These are phyloP conservation scores for Leccinum huronense DNA, from an alignment of 1,284 basidiomycete species.

Conservation along the genomic window DNA sequence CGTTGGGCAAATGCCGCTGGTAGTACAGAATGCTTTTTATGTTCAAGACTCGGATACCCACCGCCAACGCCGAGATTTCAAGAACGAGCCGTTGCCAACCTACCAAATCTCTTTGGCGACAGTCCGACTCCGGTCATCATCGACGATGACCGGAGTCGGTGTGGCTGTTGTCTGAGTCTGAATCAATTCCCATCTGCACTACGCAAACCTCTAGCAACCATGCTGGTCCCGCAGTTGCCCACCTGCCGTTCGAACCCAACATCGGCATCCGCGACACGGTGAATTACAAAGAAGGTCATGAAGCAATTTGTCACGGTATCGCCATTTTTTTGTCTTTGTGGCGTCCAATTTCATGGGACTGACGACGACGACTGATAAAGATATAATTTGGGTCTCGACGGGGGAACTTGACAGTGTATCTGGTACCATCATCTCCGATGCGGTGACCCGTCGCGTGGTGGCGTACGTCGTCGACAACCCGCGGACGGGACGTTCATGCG, in stretches of 20 bases:
- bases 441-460: constrained; percentile 73
- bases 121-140: constrained; percentile 38
- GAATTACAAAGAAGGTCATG: constrained; percentile 97
- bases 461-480: constrained; percentile 99
- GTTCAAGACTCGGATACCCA: constrained; percentile 45
- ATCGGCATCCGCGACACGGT: constrained; percentile 98
- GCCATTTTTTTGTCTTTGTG: constrained; percentile 18
- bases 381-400: constrained; percentile 98
- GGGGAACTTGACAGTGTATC: constrained; percentile 90
- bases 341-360: constrained; percentile 18
- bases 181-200: constrained; percentile 82
- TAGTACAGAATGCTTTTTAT: constrained; percentile 3
- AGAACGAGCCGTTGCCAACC: neutral
- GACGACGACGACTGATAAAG: constrained; percentile 41
- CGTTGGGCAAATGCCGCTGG: constrained; percentile 38
- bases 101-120: constrained; percentile 2
- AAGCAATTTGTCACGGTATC: constrained; percentile 77
- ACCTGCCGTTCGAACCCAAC: constrained; percentile 91
- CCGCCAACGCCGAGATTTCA: constrained; percentile 4
- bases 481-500: constrained; percentile 93
- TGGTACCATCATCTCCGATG: constrained; percentile 97
- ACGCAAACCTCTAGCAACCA: constrained; percentile 52
- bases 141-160: constrained; percentile 69
- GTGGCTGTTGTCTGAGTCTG: constrained; percentile 89
- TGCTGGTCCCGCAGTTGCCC: constrained; percentile 96